A percentile compares a stretch with the other conserved stretches of the same genome.
phyloP scores from a whole-genome alignment of 2,329 filamentous ascomycete species.

The Exophiala spinifera region DNA sequence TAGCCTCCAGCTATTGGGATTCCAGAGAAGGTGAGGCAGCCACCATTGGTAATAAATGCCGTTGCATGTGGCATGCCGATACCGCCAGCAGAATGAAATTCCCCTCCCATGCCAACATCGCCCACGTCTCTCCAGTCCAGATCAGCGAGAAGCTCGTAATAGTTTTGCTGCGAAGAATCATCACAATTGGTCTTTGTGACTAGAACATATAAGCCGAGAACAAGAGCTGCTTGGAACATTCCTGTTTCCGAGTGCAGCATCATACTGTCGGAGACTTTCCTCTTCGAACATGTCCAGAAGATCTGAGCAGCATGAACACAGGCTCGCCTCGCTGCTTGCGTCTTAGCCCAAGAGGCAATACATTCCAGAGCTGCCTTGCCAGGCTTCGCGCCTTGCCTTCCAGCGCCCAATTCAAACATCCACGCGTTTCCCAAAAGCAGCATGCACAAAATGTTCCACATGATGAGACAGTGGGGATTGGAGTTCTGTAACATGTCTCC shows the following conservation, averaged over 20 bases:
- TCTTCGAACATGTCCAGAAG: conserved; percentile 1
- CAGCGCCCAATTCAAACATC: conserved; percentile 2
- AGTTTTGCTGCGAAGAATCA: not conserved
- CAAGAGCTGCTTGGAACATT: conserved; percentile 53
- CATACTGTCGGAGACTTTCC: conserved; percentile 2
- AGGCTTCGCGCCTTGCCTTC: not conserved
- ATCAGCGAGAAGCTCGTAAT: not conserved
- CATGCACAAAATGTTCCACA: conserved; percentile 1
- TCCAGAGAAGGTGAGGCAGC: not conserved
- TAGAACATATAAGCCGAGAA: conserved; percentile 38
- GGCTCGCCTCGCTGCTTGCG: not conserved
- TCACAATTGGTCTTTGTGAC: not conserved
- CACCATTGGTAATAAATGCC: not conserved
- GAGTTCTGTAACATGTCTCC: not conserved
- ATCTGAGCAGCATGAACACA: conserved; percentile 2
- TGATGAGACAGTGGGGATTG: not conserved
- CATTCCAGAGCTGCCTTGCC: not conserved
- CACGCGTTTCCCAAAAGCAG: not conserved
- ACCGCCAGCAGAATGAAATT: not conserved
- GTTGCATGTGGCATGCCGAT: not conserved
- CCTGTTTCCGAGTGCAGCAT: conserved; percentile 1
- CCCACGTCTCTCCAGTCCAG: not conserved
- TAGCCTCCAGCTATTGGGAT: not conserved
- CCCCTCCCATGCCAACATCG: not conserved
- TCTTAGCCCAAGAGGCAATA: not conserved